A percentile compares a stretch with the other conserved stretches of the same genome.
phyloP scores from a whole-genome alignment of 1,139 yeast genomes.

The Scheffersomyces insectosa region DNA sequence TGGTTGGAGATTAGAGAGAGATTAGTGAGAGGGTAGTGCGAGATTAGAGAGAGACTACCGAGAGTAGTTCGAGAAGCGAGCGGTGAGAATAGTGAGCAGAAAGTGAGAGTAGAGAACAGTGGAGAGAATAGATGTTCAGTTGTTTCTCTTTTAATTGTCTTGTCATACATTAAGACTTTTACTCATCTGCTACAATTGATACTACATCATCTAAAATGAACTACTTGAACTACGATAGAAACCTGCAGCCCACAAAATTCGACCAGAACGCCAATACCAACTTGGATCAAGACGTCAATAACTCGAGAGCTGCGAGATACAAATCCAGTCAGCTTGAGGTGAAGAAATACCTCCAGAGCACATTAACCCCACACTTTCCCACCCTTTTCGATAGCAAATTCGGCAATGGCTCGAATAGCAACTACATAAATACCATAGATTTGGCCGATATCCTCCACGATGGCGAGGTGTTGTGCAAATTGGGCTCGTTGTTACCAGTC shows the following conservation, averaged over 20 bases:
- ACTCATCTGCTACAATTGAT: neutral
- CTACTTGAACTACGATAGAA: conserved; percentile 13
- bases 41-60: too few relatives aligned
- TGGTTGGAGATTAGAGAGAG: neutral
- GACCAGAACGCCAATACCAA: conserved; percentile 43
- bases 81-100: too few relatives aligned
- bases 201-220: conserved; percentile 6
- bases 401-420: conserved; percentile 17
- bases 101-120: neutral
- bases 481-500: conserved; percentile 35
- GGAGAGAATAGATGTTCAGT: neutral
- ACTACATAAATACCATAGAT: conserved; percentile 19
- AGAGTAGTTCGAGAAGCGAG: too few relatives aligned
- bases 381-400: conserved; percentile 8
- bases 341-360: conserved; percentile 38
- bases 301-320: conserved; percentile 51
- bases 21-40: too few relatives aligned
- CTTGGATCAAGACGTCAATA: conserved; percentile 56
- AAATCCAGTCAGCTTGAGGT: conserved; percentile 46
- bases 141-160: neutral
- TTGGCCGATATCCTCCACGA: conserved; percentile 59
- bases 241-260: conserved; percentile 9
- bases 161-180: neutral
- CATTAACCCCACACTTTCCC: conserved; percentile 8
- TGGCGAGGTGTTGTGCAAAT: conserved; percentile 64